Evolutionary conservation across 345 rosid species (phyloP).

Genomic region (Durio zibethinus): DNA sequence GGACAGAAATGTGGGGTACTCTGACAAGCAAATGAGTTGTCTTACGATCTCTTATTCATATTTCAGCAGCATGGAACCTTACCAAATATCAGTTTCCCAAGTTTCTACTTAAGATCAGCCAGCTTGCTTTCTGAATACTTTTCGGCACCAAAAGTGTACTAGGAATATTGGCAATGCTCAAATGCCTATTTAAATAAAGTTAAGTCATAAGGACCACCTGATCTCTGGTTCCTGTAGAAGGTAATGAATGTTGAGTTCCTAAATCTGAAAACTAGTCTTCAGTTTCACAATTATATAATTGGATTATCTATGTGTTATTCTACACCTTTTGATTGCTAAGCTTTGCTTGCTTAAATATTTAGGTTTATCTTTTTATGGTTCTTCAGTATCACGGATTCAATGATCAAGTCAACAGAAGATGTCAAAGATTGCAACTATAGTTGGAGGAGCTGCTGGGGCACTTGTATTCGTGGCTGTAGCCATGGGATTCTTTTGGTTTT

Average conservation of each 20-base stretch:
- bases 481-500: conserved; percentile 37
- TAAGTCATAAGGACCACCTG: conserved; percentile 9
- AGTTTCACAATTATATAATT: background rate
- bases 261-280: conserved; percentile 17
- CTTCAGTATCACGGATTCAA: conserved; percentile 33
- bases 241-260: conserved; percentile 13
- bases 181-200: conserved; percentile 18
- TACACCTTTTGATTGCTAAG: background rate
- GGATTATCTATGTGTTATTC: background rate
- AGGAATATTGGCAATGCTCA: background rate
- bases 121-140: conserved; percentile 20
- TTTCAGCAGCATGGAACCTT: conserved; percentile 22
- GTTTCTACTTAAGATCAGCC: conserved; percentile 25
- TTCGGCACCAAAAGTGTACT: conserved; percentile 18
- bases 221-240: conserved; percentile 18
- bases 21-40: conserved; percentile 35
- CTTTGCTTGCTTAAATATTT: background rate
- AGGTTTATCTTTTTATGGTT: conserved; percentile 4
- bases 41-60: conserved; percentile 25
- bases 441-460: conserved; percentile 45
- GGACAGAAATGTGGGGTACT: conserved; percentile 30
- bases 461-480: conserved; percentile 30
- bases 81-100: conserved; percentile 22
- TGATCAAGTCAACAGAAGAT: conserved; percentile 35
- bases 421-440: conserved; percentile 38